Evolutionary conservation across 2,329 filamentous ascomycete species (phyloP).

Genomic region (Pestalotiopsis fici): DNA sequence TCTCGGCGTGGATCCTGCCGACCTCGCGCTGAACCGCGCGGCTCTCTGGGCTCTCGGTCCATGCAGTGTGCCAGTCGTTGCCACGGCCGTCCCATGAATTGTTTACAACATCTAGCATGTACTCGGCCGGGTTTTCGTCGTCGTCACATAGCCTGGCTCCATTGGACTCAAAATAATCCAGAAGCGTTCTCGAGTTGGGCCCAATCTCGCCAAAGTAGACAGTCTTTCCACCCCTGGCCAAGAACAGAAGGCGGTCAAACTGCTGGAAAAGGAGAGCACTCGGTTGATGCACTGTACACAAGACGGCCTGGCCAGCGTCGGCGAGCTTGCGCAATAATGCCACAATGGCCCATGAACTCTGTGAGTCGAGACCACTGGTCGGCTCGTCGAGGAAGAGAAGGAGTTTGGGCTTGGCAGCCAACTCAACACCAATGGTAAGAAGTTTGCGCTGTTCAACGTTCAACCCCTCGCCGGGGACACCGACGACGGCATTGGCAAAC

Average conservation of each 20-base stretch:
- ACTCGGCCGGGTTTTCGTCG: slow-evolving; percentile 65
- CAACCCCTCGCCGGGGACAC: slow-evolving; percentile 64
- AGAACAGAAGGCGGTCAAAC: slow-evolving; percentile 54
- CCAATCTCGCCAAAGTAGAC: slow-evolving; percentile 61
- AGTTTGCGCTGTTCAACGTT: slow-evolving; percentile 48
- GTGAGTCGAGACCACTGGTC: slow-evolving; percentile 72
- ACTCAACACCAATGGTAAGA: slow-evolving; percentile 73
- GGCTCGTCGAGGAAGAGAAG: slow-evolving; percentile 76
- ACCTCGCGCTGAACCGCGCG: slow-evolving; percentile 14
- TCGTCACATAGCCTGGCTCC: slow-evolving; percentile 52
- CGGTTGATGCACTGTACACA: slow-evolving; percentile 47
- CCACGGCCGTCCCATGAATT: slow-evolving; percentile 47
- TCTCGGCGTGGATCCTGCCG: slow-evolving; percentile 7
- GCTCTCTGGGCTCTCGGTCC: slow-evolving; percentile 55
- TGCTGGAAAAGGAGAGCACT: slow-evolving; percentile 39
- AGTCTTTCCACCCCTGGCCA: slow-evolving; percentile 54
- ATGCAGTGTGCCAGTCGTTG: slow-evolving; percentile 33
- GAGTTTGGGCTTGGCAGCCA: slow-evolving; percentile 70
- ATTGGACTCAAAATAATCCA: slow-evolving; percentile 59
- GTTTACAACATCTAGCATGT: slow-evolving; percentile 51
- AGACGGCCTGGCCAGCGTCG: slow-evolving; percentile 38
- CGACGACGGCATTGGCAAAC: slow-evolving; percentile 70
- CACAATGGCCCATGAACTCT: slow-evolving; percentile 73
- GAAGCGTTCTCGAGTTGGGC: slow-evolving; percentile 45
- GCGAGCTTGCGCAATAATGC: slow-evolving; percentile 67